These are phyloP conservation scores for Plasmopara muralis DNA, from an alignment of 352 stramenopile genomes.

Conservation along the genomic window DNA sequence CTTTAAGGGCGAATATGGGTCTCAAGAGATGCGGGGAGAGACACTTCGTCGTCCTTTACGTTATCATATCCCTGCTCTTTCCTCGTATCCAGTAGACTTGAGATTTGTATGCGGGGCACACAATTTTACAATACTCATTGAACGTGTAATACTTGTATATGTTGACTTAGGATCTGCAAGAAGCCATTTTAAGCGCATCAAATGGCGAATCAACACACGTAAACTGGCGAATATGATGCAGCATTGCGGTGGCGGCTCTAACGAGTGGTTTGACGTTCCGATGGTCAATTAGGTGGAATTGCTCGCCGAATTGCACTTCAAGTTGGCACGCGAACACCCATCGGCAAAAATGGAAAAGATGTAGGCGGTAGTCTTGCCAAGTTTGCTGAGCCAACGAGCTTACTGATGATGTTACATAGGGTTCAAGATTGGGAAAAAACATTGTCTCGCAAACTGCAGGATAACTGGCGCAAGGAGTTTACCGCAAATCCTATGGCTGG, in stretches of 20 bases:
- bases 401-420: constrained; percentile 32
- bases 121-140: constrained; percentile 10
- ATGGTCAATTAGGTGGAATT: constrained; percentile 42
- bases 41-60: background rate
- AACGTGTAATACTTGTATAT: constrained; percentile 16
- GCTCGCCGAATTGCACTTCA: constrained; percentile 75
- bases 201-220: constrained; percentile 44
- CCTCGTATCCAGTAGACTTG: constrained; percentile 16
- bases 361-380: constrained; percentile 32
- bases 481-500: constrained; percentile 52
- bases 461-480: constrained; percentile 75
- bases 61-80: constrained; percentile 5
- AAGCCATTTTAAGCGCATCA: constrained; percentile 42
- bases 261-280: constrained; percentile 12
- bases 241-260: constrained; percentile 3
- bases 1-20: constrained; percentile 8
- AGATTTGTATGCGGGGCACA: constrained; percentile 24
- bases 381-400: constrained; percentile 4
- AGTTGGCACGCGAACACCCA: constrained; percentile 64
- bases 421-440: constrained; percentile 79
- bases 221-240: constrained; percentile 4
- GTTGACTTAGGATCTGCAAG: constrained; percentile 52
- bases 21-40: constrained; percentile 4
- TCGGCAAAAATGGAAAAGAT: constrained; percentile 78
- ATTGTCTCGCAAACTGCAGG: constrained; percentile 59